Conservation (phyloP, 2,329 filamentous ascomycete genomes). For the Penicillium sumatraense region DNA sequence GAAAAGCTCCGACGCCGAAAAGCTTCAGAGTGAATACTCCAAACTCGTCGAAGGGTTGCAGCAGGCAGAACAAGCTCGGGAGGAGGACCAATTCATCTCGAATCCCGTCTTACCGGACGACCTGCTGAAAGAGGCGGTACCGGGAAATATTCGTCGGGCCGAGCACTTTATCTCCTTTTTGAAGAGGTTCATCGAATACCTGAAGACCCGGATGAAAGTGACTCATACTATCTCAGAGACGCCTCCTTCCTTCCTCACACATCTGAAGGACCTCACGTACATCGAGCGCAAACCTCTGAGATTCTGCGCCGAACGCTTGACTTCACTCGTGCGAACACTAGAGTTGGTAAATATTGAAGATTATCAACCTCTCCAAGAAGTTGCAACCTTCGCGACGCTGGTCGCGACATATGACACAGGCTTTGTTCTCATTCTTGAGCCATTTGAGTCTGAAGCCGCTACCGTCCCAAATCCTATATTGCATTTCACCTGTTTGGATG, state of each 20-base stretch:
- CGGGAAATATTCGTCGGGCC: constrained; percentile 92
- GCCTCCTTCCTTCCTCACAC: constrained; percentile 87
- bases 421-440: constrained; percentile 94
- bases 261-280: constrained; percentile 93
- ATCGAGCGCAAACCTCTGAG: constrained; percentile 93
- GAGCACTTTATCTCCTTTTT: constrained; percentile 96
- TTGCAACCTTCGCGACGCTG: constrained; percentile 94
- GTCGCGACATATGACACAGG: constrained; percentile 97
- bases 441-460: constrained; percentile 92
- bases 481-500: constrained; percentile 95
- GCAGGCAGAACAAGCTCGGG: constrained; percentile 83
- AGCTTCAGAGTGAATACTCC: constrained; percentile 91
- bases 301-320: constrained; percentile 93
- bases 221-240: constrained; percentile 97
- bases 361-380: constrained; percentile 94
- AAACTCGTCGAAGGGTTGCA: constrained; percentile 92
- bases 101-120: constrained; percentile 95
- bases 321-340: constrained; percentile 89
- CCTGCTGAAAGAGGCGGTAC: constrained; percentile 90
- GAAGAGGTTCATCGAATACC: constrained; percentile 95
- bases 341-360: constrained; percentile 98
- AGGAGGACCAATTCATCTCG: constrained; percentile 96
- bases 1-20: constrained; percentile 93
- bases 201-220: constrained; percentile 98
- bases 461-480: constrained; percentile 96